Conservation (phyloP, 2,329 filamentous ascomycete genomes). For the Aspergillus intermedius region DNA sequence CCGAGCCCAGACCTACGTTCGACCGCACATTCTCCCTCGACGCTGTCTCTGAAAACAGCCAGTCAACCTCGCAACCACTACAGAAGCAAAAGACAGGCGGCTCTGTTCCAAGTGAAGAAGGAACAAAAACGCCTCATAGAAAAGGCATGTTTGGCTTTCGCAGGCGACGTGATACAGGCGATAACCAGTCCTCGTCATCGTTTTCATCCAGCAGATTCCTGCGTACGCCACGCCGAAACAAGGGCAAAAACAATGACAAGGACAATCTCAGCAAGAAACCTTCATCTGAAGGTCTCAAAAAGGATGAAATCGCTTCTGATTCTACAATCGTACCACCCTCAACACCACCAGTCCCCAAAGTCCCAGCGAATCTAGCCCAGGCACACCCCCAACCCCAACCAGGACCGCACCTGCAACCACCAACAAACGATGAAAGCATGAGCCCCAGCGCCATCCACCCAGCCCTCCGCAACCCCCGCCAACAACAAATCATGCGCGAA, state of each 20-base stretch:
- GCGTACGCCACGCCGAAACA: conserved; percentile 4
- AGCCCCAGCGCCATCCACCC: conserved; percentile 10
- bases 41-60: conserved; percentile 7
- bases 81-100: neutral
- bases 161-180: conserved; percentile 6
- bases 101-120: neutral
- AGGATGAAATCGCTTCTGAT: neutral
- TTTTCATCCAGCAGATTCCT: conserved; percentile 4
- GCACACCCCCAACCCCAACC: neutral
- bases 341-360: conserved; percentile 2
- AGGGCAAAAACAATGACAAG: neutral
- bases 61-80: neutral
- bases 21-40: conserved; percentile 2
- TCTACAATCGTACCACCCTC: conserved; percentile 2
- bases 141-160: conserved; percentile 14
- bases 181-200: conserved; percentile 1
- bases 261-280: neutral
- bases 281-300: neutral
- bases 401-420: neutral
- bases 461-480: conserved; percentile 5
- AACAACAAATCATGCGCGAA: conserved; percentile 10
- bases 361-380: neutral
- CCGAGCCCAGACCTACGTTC: neutral
- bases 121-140: conserved; percentile 5
- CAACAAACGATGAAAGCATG: neutral